Conservation (phyloP, 2,329 filamentous ascomycete genomes). For the Emericellopsis cladophorae region DNA sequence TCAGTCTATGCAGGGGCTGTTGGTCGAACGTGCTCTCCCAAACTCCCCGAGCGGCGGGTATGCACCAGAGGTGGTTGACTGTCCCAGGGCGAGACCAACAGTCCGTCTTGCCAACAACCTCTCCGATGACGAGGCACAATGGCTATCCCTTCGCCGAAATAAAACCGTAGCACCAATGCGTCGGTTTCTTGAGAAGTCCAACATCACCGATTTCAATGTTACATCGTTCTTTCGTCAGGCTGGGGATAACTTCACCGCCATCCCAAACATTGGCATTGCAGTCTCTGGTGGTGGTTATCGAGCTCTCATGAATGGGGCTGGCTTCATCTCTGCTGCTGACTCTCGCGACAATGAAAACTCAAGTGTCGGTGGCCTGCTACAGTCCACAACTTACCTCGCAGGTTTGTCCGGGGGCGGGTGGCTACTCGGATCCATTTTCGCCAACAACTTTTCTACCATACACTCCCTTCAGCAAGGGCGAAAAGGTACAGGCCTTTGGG, state of each 20-base stretch:
- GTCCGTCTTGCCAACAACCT: constrained; percentile 47
- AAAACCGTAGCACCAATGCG: constrained; percentile 60
- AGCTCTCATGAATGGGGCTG: constrained; percentile 63
- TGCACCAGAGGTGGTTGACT: constrained; percentile 49
- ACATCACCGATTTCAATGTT: constrained; percentile 60
- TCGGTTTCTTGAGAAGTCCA: constrained; percentile 52
- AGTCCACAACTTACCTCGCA: constrained; percentile 60
- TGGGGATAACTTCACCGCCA: constrained; percentile 25
- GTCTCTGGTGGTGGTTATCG: constrained; percentile 70
- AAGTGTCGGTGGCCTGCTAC: constrained; percentile 60
- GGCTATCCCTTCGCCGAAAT: constrained; percentile 54
- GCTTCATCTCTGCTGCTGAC: constrained; percentile 62
- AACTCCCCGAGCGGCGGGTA: constrained; percentile 44
- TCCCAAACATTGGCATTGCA: constrained; percentile 49
- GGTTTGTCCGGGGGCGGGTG: constrained; percentile 66
- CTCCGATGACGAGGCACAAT: constrained; percentile 53
- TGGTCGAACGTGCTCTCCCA: constrained; percentile 16
- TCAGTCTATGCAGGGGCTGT: too few relatives aligned
- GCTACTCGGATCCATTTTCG: constrained; percentile 59
- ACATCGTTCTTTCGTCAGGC: constrained; percentile 50
- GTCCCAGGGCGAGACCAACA: constrained; percentile 49
- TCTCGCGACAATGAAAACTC: constrained; percentile 43
- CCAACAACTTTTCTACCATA: constrained; percentile 65
- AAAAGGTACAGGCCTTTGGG: background rate
- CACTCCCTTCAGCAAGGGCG: background rate